Conservation (phyloP, 2,329 filamentous ascomycete genomes). For the Septoria petroselini region DNA sequence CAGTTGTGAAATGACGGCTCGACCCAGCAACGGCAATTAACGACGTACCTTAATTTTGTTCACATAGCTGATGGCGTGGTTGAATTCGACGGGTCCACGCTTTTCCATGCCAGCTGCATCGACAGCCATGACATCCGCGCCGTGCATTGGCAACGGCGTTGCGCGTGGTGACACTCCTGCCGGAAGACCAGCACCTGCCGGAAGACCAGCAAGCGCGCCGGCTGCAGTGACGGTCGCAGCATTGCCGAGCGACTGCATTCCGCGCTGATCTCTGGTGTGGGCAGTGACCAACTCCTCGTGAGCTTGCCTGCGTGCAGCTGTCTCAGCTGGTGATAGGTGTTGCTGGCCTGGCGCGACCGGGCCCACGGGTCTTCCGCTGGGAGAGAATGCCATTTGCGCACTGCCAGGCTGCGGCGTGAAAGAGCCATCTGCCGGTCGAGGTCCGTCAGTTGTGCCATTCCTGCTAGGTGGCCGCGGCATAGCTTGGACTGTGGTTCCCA, state of each 20-base stretch:
- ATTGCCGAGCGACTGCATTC: conserved; percentile 63
- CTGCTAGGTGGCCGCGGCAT: conserved; percentile 58
- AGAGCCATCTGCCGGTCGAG: conserved; percentile 36
- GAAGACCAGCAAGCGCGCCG: conserved; percentile 48
- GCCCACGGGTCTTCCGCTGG: conserved; percentile 44
- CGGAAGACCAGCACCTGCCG: conserved; percentile 47
- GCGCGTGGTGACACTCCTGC: conserved; percentile 51
- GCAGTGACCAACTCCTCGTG: conserved; percentile 34
- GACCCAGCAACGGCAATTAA: not conserved
- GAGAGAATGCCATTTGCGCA: conserved; percentile 43
- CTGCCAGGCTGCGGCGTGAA: conserved; percentile 43
- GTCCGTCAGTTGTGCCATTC: conserved; percentile 27
- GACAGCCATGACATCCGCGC: conserved; percentile 53
- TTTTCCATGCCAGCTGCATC: conserved; percentile 63
- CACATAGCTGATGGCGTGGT: conserved; percentile 98
- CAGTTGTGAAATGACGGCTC: not conserved
- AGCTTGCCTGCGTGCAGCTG: conserved; percentile 33
- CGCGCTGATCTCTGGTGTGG: conserved; percentile 64
- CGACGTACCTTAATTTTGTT: conserved; percentile 93
- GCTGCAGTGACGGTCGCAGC: conserved; percentile 55
- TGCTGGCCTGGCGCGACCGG: conserved; percentile 38
- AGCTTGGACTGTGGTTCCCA: conserved; percentile 91
- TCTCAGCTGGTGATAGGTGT: conserved; percentile 33
- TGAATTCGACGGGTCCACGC: conserved; percentile 93
- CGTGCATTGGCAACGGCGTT: conserved; percentile 54